phyloP scores from a whole-genome alignment of 2,329 filamentous ascomycete genomes.

The Mycocentrospora acerina region DNA sequence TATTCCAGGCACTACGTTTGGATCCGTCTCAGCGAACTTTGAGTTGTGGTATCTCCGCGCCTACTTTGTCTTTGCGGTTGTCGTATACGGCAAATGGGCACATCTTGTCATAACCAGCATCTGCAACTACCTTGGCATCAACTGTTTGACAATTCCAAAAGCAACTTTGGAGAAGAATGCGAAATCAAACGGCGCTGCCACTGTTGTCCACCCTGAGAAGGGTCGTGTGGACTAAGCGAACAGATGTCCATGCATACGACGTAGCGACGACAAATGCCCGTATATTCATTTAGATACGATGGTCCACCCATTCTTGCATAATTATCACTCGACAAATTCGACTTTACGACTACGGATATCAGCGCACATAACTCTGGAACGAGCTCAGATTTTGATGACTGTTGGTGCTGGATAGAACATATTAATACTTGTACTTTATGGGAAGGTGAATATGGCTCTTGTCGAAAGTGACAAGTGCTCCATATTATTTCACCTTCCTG shows the following conservation, averaged over 20 bases:
- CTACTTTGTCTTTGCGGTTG: conserved; percentile 78
- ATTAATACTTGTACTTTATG: conserved; percentile 5
- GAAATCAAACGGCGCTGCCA: conserved; percentile 29
- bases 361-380: neutral
- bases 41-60: conserved; percentile 81
- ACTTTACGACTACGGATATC: conserved; percentile 2
- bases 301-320: conserved; percentile 4
- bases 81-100: conserved; percentile 94
- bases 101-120: conserved; percentile 88
- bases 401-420: neutral
- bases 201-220: conserved; percentile 31
- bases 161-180: conserved; percentile 27
- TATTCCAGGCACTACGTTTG: conserved; percentile 48
- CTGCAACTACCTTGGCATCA: conserved; percentile 89
- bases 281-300: conserved; percentile 1
- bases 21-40: conserved; percentile 61
- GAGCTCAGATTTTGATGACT: too few relatives aligned
- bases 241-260: neutral
- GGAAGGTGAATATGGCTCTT: neutral
- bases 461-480: too few relatives aligned
- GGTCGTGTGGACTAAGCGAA: conserved; percentile 32
- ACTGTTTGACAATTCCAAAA: conserved; percentile 78
- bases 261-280: neutral
- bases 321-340: neutral
- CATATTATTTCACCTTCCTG: neutral